phyloP scores from a whole-genome alignment of 2,329 filamentous ascomycete species.

The Paraconiothyrium brasiliense region DNA sequence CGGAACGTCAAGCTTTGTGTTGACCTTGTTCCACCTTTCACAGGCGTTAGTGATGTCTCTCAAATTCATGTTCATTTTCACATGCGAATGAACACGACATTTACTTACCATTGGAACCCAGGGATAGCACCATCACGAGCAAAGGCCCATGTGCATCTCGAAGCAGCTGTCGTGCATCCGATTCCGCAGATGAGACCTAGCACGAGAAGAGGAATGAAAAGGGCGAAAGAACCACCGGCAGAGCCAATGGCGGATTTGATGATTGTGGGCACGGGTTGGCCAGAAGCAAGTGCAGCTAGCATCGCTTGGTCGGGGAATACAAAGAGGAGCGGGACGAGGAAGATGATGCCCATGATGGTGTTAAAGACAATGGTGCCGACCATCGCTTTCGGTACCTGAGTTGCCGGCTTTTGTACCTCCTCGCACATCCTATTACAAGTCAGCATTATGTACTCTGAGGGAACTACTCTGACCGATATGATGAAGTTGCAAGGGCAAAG shows the following conservation, averaged over 20 bases:
- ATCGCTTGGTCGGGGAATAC: conserved; percentile 70
- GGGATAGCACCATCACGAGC: conserved; percentile 76
- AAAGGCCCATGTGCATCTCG: conserved; percentile 75
- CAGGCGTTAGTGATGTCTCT: background rate
- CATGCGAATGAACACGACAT: background rate
- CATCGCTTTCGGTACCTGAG: conserved; percentile 78
- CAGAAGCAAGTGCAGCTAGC: conserved; percentile 63
- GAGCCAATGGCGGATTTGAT: conserved; percentile 70
- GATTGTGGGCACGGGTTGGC: conserved; percentile 72
- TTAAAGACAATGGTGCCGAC: conserved; percentile 73
- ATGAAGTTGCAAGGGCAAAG: conserved; percentile 18
- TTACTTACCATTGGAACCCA: conserved; percentile 57
- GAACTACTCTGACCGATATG: conserved; percentile 26
- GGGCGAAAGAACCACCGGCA: conserved; percentile 68
- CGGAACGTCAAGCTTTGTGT: conserved; percentile 70
- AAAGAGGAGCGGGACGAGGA: conserved; percentile 74
- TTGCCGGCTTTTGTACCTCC: conserved; percentile 72
- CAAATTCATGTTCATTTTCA: too few species aligned
- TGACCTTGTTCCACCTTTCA: conserved; percentile 65
- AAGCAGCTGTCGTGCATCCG: conserved; percentile 74
- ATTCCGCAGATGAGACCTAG: conserved; percentile 73
- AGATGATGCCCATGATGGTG: conserved; percentile 71
- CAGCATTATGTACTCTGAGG: conserved; percentile 32
- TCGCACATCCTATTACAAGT: conserved; percentile 72
- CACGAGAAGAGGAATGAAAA: conserved; percentile 72